These are phyloP conservation scores for Hippophae gyantsensis DNA, from an alignment of 306 rosid genomes.

Conservation along the genomic window DNA sequence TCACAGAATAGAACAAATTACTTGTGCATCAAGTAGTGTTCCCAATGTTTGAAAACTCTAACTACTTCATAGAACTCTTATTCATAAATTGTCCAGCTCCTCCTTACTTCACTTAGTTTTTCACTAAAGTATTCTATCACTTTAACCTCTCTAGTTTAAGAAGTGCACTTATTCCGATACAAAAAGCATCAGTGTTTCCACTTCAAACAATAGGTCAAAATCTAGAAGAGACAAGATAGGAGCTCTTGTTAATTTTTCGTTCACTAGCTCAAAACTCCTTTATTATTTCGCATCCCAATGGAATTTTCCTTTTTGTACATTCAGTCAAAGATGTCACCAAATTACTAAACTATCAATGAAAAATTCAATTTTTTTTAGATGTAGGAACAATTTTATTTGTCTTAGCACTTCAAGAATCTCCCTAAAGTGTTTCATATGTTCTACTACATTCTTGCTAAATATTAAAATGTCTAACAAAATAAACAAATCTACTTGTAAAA, in stretches of 20 bases:
- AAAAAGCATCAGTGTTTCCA: background rate
- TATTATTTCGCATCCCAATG: background rate
- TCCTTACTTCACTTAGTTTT: background rate
- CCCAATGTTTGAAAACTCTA: background rate
- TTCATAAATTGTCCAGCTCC: background rate
- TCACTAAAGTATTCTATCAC: background rate
- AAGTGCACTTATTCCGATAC: background rate
- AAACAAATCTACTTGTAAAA: background rate
- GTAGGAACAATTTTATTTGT: background rate
- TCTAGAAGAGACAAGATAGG: background rate
- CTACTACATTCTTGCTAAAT: background rate
- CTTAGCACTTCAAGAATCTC: background rate
- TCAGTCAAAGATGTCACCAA: background rate
- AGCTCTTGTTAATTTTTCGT: background rate
- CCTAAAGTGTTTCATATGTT: background rate
- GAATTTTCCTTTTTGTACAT: background rate
- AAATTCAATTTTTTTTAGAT: background rate
- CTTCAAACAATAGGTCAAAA: background rate
- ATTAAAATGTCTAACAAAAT: background rate
- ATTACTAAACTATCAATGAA: background rate
- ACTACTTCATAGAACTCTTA: background rate
- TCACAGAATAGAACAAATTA: background rate
- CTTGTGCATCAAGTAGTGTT: background rate
- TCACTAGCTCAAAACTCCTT: background rate
- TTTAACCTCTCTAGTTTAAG: background rate